A percentile compares a stretch with the other conserved stretches of the same genome.
phyloP scores from a whole-genome alignment of 352 stramenopile genomes.

The Globisporangium radiosum region DNA sequence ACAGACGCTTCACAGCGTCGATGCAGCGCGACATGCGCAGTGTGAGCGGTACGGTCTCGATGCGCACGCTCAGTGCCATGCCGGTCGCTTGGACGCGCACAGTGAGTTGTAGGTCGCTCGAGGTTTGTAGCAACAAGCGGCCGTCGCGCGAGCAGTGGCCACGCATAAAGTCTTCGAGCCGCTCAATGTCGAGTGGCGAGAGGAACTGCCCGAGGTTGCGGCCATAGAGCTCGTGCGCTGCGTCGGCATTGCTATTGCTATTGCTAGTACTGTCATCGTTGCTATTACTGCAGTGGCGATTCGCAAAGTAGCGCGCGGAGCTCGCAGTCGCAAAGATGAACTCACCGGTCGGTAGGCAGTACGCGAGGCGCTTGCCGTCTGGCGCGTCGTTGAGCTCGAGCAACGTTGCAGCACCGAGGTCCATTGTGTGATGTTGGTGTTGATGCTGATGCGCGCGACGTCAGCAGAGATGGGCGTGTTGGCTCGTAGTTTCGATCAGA shows the following conservation, averaged over 20 bases:
- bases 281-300: too few relatives aligned
- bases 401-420: conserved; percentile 44
- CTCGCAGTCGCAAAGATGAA: conserved; percentile 65
- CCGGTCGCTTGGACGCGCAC: conserved; percentile 24
- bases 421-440: conserved; percentile 20
- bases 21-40: conserved; percentile 77
- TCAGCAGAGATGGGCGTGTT: too few relatives aligned
- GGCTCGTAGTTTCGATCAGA: too few relatives aligned
- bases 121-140: conserved; percentile 10
- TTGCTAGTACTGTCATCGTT: background rate
- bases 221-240: conserved; percentile 46
- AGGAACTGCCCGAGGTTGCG: conserved; percentile 58
- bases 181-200: conserved; percentile 44
- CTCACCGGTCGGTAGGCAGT: conserved; percentile 62
- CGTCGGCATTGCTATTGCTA: background rate
- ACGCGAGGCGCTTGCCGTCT: conserved; percentile 44
- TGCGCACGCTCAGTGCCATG: conserved; percentile 41
- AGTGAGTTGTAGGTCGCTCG: conserved; percentile 35
- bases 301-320: conserved; percentile 33
- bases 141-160: conserved; percentile 18
- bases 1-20: conserved; percentile 47
- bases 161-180: conserved; percentile 49
- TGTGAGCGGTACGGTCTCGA: conserved; percentile 55
- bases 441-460: background rate
- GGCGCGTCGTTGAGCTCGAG: conserved; percentile 55